Evolutionary conservation across 2,329 filamentous ascomycete genomes (phyloP).

Genomic region (Ascochyta clinopodiicola): DNA sequence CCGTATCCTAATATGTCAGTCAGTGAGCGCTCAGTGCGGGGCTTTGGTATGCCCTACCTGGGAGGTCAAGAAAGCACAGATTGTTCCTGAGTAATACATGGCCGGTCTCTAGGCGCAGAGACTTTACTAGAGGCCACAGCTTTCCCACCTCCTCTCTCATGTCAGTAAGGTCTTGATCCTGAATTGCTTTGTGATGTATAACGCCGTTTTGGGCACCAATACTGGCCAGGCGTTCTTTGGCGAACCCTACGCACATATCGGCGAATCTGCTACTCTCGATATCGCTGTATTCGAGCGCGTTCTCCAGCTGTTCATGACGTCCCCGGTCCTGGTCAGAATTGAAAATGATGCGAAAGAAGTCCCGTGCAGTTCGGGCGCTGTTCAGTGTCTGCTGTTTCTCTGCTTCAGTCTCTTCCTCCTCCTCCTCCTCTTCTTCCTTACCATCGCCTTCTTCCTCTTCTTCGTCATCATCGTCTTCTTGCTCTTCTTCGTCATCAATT

Average conservation of each 20-base stretch:
- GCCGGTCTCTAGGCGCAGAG: slow-evolving; percentile 14
- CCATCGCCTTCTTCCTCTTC: background rate
- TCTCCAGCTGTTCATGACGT: background rate
- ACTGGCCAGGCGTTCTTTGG: background rate
- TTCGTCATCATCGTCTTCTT: background rate
- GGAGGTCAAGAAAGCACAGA: slow-evolving; percentile 18
- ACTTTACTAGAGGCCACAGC: slow-evolving; percentile 20
- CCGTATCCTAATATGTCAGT: slow-evolving; percentile 18
- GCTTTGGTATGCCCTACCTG: slow-evolving; percentile 6
- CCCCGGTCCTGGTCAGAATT: background rate
- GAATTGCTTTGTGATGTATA: background rate
- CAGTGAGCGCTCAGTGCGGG: background rate
- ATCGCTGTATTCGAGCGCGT: background rate
- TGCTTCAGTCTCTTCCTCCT: background rate
- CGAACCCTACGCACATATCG: background rate
- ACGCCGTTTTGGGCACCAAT: background rate
- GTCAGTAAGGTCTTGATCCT: slow-evolving; percentile 3
- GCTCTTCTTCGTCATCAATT: background rate
- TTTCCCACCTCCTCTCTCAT: background rate
- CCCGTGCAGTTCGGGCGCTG: slow-evolving; percentile 12
- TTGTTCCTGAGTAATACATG: slow-evolving; percentile 17
- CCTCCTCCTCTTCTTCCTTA: background rate
- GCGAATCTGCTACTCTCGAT: slow-evolving; percentile 5
- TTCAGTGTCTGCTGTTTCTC: background rate
- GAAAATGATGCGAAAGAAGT: slow-evolving; percentile 22